Conservation (phyloP, 345 rosid species). For the Euphorbia peplus region DNA sequence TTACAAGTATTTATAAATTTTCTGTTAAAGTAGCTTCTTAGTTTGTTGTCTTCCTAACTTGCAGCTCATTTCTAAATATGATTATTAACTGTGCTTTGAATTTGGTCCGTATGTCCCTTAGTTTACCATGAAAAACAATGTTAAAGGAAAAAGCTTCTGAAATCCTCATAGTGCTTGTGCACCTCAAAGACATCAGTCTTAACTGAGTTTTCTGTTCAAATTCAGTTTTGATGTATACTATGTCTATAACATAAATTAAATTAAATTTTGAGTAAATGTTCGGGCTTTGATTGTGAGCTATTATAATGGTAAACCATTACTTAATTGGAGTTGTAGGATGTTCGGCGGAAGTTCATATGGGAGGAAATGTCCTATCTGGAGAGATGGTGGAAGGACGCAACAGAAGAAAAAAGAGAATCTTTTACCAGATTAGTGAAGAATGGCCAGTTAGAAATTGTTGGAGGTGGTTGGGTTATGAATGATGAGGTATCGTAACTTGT, state of each 20-base stretch:
- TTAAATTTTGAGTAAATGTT: not conserved
- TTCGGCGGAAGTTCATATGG: slow-evolving; percentile 89
- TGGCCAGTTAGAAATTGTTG: slow-evolving; percentile 96
- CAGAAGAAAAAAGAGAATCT: slow-evolving; percentile 59
- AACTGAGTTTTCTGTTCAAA: not conserved
- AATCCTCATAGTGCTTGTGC: not conserved
- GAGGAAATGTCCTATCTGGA: slow-evolving; percentile 98
- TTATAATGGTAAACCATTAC: slow-evolving; percentile 12
- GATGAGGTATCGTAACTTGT: slow-evolving; percentile 64
- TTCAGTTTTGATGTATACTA: not conserved
- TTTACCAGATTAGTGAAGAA: slow-evolving; percentile 67
- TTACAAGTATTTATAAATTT: not conserved
- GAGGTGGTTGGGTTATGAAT: slow-evolving; percentile 99
- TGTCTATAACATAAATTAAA: not conserved
- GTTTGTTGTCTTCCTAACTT: not conserved
- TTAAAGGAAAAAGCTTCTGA: not conserved
- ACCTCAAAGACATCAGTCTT: not conserved
- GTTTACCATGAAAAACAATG: too few relatives aligned
- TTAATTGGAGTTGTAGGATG: slow-evolving; percentile 52
- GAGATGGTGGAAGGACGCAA: slow-evolving; percentile 98
- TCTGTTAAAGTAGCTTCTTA: not conserved
- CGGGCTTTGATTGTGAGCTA: not conserved
- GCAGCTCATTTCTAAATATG: not conserved
- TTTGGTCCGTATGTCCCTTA: not conserved
- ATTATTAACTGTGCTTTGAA: not conserved